Conservation (phyloP, 106 monocot species). For the Platanthera zijinensis region DNA sequence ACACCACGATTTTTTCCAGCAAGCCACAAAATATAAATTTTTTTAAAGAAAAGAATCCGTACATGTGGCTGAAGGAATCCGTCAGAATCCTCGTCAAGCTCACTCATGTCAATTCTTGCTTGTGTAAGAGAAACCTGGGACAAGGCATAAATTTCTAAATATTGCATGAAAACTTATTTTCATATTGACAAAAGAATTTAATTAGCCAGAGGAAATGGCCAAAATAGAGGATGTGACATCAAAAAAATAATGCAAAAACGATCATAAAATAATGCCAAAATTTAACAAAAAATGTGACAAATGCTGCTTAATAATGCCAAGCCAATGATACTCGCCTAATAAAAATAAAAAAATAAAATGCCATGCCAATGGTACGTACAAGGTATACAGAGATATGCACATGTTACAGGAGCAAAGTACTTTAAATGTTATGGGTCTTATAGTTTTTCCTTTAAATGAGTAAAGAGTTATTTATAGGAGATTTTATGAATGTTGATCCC, state of each 20-base stretch:
- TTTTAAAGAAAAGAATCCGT: conserved; percentile 2
- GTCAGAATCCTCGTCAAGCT: conserved; percentile 99
- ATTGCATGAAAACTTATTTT: conserved; percentile 2
- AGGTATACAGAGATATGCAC: no score
- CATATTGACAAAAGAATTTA: not conserved
- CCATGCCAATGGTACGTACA: no score
- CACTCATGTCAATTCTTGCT: conserved; percentile 99
- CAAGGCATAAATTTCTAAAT: conserved; percentile 1
- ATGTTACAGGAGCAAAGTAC: no score
- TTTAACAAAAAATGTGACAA: no score
- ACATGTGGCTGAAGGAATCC: conserved; percentile 97
- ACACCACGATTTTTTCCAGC: not conserved
- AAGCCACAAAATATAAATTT: not conserved
- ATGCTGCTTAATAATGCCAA: no score
- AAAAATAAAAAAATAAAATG: no score
- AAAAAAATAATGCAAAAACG: not conserved
- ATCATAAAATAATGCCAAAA: no score
- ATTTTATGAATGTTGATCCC: no score
- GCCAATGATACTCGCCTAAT: no score
- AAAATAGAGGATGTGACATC: not conserved
- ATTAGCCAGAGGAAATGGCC: not conserved
- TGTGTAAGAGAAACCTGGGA: conserved; percentile 95
- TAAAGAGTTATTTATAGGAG: no score
- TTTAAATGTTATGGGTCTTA: no score
- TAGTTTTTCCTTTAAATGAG: no score